Percentiles rank a stretch among this genome's conserved stretches.
Conservation (phyloP, 495 filamentous ascomycete species). For the Arthonia radiata region DNA sequence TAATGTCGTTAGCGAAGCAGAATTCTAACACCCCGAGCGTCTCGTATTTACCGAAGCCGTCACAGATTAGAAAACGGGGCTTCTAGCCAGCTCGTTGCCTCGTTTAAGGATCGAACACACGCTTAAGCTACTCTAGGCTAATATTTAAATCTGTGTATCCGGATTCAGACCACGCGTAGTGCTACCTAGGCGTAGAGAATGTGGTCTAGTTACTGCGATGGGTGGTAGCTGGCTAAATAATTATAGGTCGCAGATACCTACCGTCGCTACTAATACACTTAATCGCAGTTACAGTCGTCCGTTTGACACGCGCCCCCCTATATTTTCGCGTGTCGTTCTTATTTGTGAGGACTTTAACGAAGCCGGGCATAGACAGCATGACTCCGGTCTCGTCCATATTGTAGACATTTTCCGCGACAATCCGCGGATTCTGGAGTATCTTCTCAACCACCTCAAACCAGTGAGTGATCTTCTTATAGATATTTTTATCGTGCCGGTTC, state of each 20-base stretch:
- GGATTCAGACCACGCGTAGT: conserved; percentile 10
- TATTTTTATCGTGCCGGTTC: conserved; percentile 12
- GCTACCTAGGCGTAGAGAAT: conserved; percentile 12
- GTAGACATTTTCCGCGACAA: conserved; percentile 11
- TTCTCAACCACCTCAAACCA: conserved; percentile 13
- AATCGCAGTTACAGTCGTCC: conserved; percentile 12
- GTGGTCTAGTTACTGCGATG: conserved; percentile 14
- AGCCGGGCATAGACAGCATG: conserved; percentile 14
- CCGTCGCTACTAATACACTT: conserved; percentile 13
- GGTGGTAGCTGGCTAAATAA: conserved; percentile 17
- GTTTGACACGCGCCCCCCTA: conserved; percentile 9
- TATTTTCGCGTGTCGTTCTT: conserved; percentile 12
- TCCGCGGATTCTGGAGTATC: conserved; percentile 8
- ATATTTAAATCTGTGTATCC: conserved; percentile 14
- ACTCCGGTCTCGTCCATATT: conserved; percentile 14
- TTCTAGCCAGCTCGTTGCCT: conserved; percentile 8
- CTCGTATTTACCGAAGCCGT: conserved; percentile 11
- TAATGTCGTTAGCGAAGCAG: conserved; percentile 13
- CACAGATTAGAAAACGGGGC: conserved; percentile 9
- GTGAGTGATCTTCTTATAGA: conserved; percentile 15
- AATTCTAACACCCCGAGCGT: conserved; percentile 10
- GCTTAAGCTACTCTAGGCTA: conserved; percentile 14
- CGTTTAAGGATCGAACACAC: conserved; percentile 14
- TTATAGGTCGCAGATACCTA: conserved; percentile 9
- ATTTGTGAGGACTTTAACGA: conserved; percentile 15